phyloP scores from a whole-genome alignment of 2,329 filamentous ascomycete genomes.

The Aspergillus carbonarius region DNA sequence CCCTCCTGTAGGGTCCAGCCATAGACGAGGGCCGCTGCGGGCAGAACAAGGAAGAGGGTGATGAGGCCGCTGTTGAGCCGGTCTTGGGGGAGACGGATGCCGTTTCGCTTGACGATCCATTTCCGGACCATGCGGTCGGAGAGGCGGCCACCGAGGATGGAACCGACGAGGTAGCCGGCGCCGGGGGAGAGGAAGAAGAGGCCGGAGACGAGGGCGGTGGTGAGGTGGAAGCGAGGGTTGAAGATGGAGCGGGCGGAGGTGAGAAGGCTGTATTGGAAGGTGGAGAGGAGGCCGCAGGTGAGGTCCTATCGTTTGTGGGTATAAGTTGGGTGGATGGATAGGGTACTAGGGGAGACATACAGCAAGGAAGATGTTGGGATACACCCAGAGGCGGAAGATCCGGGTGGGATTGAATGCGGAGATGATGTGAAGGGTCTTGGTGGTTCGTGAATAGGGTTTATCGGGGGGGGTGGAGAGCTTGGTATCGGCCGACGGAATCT shows the following conservation, averaged over 20 bases:
- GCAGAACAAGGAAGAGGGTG: slow-evolving; percentile 59
- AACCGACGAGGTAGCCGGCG: slow-evolving; percentile 66
- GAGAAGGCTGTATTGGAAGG: slow-evolving; percentile 70
- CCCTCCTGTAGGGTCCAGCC: slow-evolving; percentile 62
- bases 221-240: slow-evolving; percentile 69
- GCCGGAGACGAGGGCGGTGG: slow-evolving; percentile 64
- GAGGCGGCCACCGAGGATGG: slow-evolving; percentile 67
- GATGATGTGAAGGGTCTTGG: slow-evolving; percentile 33
- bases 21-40: slow-evolving; percentile 65
- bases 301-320: slow-evolving; percentile 24
- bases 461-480: slow-evolving; percentile 10
- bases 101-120: slow-evolving; percentile 60
- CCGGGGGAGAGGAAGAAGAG: slow-evolving; percentile 75
- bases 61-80: slow-evolving; percentile 60
- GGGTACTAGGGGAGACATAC: slow-evolving; percentile 52
- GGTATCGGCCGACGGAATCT: slow-evolving; percentile 59
- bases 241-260: slow-evolving; percentile 71
- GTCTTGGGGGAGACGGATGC: slow-evolving; percentile 66
- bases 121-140: slow-evolving; percentile 65
- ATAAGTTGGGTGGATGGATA: slow-evolving; percentile 27
- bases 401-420: slow-evolving; percentile 62
- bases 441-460: neutral
- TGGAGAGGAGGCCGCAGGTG: slow-evolving; percentile 55
- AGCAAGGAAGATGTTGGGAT: slow-evolving; percentile 66
- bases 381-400: slow-evolving; percentile 60